A percentile compares a stretch with the other conserved stretches of the same genome.
These are phyloP conservation scores for Tribonema minus DNA, from an alignment of 108 stramenopile species.

Conservation along the genomic window DNA sequence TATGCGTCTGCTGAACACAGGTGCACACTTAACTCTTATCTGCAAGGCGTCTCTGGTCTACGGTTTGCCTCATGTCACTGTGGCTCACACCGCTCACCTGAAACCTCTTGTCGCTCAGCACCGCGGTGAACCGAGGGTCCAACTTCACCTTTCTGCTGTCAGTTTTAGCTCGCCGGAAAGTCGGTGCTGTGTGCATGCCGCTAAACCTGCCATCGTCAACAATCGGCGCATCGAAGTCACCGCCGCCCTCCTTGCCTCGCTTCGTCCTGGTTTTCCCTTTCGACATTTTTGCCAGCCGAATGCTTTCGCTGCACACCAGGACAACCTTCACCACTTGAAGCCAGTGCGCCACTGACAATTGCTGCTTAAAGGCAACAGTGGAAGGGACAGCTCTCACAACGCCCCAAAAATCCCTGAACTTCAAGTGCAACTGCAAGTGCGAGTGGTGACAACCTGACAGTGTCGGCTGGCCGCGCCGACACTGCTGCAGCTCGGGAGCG, in stretches of 20 bases:
- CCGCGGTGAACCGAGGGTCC: constrained; percentile 49
- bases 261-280: neutral
- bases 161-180: constrained; percentile 29
- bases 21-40: neutral
- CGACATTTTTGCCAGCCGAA: too few relatives aligned
- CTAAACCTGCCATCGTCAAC: constrained; percentile 46
- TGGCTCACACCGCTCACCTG: constrained; percentile 2
- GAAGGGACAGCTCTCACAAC: too few relatives aligned
- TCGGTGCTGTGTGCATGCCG: constrained; percentile 52
- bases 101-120: constrained; percentile 47
- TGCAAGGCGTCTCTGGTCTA: neutral
- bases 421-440: too few relatives aligned
- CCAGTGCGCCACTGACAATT: too few relatives aligned
- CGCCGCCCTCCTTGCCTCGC: neutral
- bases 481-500: too few relatives aligned
- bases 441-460: too few relatives aligned
- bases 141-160: constrained; percentile 45
- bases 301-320: too few relatives aligned
- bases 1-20: neutral
- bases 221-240: constrained; percentile 7
- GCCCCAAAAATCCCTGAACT: too few relatives aligned
- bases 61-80: neutral
- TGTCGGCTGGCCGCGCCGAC: too few relatives aligned
- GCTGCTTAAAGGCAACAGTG: too few relatives aligned
- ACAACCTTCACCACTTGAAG: too few relatives aligned